A percentile compares a stretch with the other conserved stretches of the same genome.
phyloP scores from a whole-genome alignment of 2,329 filamentous ascomycete species.

The Clonostachys chloroleuca region DNA sequence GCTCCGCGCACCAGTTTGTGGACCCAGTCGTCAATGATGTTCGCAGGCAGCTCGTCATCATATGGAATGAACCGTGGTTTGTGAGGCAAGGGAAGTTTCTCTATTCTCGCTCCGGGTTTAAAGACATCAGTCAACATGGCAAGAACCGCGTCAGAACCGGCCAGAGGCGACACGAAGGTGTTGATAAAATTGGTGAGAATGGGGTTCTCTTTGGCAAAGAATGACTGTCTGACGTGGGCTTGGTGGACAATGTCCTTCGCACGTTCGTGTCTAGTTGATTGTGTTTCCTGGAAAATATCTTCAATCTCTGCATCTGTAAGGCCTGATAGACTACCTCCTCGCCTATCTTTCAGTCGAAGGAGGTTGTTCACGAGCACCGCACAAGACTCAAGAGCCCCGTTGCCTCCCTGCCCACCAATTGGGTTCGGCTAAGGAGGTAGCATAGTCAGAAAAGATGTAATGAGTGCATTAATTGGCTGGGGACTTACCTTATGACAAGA shows the following conservation, averaged over 20 bases:
- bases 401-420: conserved; percentile 14
- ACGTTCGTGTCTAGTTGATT: conserved; percentile 4
- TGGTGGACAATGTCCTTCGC: too few species aligned
- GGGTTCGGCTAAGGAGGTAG: conserved; percentile 10
- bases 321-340: neutral
- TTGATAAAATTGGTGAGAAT: neutral
- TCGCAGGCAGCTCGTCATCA: neutral
- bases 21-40: neutral
- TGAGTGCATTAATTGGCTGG: too few species aligned
- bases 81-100: neutral
- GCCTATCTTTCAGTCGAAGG: neutral
- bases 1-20: neutral
- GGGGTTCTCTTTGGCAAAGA: neutral
- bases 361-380: conserved; percentile 11
- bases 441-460: too few species aligned
- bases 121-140: too few species aligned
- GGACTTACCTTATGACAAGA: conserved; percentile 21
- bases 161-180: neutral
- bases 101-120: too few species aligned
- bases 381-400: conserved; percentile 13
- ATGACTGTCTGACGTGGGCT: too few species aligned
- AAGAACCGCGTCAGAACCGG: neutral
- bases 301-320: neutral
- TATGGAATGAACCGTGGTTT: neutral
- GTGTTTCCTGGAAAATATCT: conserved; percentile 8